Evolutionary conservation across 2,329 filamentous ascomycete genomes (phyloP).

Genomic region (Nemania abortiva): DNA sequence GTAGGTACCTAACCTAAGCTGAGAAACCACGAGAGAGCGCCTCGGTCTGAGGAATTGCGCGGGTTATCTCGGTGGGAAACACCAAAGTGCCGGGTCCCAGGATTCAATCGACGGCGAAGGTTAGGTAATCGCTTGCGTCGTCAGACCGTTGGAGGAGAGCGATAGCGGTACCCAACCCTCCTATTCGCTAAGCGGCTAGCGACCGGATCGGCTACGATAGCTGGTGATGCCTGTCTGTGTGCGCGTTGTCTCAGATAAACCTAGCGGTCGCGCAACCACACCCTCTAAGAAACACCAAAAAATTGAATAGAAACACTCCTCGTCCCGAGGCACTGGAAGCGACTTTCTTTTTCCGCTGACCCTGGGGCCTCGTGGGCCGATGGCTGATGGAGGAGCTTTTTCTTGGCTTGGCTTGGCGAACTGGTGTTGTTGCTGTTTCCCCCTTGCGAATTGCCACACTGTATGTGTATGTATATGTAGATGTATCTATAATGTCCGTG

Average conservation of each 20-base stretch:
- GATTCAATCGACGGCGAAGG: slow-evolving; percentile 14
- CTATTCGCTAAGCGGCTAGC: slow-evolving; percentile 20
- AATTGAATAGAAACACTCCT: not conserved
- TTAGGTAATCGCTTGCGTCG: slow-evolving; percentile 20
- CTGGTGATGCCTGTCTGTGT: slow-evolving; percentile 2
- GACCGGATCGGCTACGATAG: slow-evolving; percentile 11
- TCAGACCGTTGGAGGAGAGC: not conserved
- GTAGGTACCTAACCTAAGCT: too few relatives aligned
- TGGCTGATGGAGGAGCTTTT: not conserved
- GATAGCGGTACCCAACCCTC: not conserved
- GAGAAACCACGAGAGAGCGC: too few relatives aligned
- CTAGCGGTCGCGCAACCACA: slow-evolving; percentile 27
- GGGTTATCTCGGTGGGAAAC: slow-evolving; percentile 17
- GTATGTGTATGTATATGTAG: not conserved
- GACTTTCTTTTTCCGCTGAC: not conserved
- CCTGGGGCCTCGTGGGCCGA: not conserved
- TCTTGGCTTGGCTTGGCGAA: slow-evolving; percentile 12
- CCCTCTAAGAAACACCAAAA: not conserved
- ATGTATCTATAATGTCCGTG: not conserved
- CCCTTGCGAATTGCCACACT: not conserved
- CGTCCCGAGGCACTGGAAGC: slow-evolving; percentile 33
- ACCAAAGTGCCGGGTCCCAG: slow-evolving; percentile 19
- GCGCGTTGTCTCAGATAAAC: slow-evolving; percentile 36
- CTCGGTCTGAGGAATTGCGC: slow-evolving; percentile 9
- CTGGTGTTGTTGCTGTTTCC: slow-evolving; percentile 3